These are phyloP conservation scores for Beta corolliflora DNA, from an alignment of 179 eudicot species.

Conservation along the genomic window DNA sequence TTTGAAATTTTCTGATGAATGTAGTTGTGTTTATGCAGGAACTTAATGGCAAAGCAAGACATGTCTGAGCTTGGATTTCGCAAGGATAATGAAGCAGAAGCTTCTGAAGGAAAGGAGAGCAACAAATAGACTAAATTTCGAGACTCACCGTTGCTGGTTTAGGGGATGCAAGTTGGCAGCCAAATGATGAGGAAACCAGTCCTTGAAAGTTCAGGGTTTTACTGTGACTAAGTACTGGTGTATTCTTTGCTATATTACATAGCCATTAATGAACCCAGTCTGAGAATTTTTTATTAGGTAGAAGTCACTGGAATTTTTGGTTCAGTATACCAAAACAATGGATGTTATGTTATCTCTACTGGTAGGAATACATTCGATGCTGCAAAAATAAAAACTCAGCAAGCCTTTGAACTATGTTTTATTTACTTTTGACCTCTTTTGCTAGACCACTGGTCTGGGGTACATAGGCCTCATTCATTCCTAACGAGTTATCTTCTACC, in stretches of 20 bases:
- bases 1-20: not conserved
- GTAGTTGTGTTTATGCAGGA: slow-evolving; percentile 47
- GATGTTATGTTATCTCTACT: not conserved
- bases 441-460: not conserved
- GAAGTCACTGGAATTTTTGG: not conserved
- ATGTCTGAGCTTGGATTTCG: slow-evolving; percentile 89
- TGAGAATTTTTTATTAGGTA: not conserved
- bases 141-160: slow-evolving; percentile 5
- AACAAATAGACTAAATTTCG: slow-evolving; percentile 23
- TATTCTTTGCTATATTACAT: slow-evolving; percentile 5
- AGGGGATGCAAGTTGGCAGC: slow-evolving; percentile 3
- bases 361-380: not conserved
- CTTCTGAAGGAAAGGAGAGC: slow-evolving; percentile 33
- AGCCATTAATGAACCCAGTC: not conserved
- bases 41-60: slow-evolving; percentile 95
- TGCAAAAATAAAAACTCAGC: not conserved
- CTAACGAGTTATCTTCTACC: no score
- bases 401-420: not conserved
- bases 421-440: not conserved
- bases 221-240: not conserved
- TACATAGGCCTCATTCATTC: not conserved
- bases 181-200: not conserved
- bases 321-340: not conserved
- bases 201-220: not conserved
- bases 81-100: slow-evolving; percentile 40